Percentiles rank a stretch among this genome's conserved stretches.
Conservation (phyloP, 2,329 filamentous ascomycete genomes). For the Colletotrichum sp. region DNA sequence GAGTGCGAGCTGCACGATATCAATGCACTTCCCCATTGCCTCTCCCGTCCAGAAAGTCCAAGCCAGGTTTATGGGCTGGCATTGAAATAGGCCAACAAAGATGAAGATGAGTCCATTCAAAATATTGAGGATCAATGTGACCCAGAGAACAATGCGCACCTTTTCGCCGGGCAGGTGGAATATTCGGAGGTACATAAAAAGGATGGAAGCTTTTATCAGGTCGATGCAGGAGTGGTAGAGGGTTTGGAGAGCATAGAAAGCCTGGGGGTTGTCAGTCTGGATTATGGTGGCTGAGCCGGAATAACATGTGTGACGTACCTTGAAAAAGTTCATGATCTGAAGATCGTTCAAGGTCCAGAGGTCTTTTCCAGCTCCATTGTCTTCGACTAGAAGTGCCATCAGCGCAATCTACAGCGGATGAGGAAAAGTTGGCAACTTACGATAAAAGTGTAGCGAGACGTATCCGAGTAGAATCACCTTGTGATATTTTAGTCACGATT, state of each 20-base stretch:
- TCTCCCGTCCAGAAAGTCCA: slow-evolving; percentile 14
- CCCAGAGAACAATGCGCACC: neutral
- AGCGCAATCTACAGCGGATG: neutral
- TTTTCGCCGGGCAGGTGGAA: slow-evolving; percentile 15
- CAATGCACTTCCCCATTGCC: neutral
- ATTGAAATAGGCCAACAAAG: neutral
- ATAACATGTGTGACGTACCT: neutral
- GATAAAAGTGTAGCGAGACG: neutral
- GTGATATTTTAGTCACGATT: neutral
- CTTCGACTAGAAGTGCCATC: neutral
- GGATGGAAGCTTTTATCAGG: slow-evolving; percentile 9
- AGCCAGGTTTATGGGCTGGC: neutral
- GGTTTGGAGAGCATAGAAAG: neutral
- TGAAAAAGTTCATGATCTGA: neutral
- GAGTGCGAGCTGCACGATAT: neutral
- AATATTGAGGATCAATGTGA: neutral
- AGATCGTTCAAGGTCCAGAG: neutral
- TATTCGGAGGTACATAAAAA: slow-evolving; percentile 17
- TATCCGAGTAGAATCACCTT: neutral
- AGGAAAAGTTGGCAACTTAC: neutral
- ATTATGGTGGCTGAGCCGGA: neutral
- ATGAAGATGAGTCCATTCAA: neutral
- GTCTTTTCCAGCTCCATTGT: slow-evolving; percentile 5
- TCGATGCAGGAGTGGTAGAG: slow-evolving; percentile 11
- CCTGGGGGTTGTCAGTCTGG: neutral